A percentile compares a stretch with the other conserved stretches of the same genome.
These are phyloP conservation scores for Phytophthora boehmeriae DNA, from an alignment of 352 stramenopile genomes.

Conservation along the genomic window DNA sequence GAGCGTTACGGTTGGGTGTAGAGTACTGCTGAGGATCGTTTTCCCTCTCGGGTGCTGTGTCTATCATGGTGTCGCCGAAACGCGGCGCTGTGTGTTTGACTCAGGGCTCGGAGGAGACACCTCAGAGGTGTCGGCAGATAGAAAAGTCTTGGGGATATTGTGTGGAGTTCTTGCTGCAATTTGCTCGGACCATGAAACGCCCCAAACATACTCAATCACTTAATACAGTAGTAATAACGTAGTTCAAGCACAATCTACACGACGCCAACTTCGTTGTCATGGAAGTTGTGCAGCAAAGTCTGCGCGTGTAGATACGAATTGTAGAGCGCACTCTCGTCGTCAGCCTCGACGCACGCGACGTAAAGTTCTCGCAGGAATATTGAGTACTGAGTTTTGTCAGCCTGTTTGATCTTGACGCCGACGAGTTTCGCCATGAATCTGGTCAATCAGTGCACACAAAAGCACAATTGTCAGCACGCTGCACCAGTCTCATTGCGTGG, in stretches of 20 bases:
- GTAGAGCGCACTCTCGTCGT: constrained; percentile 43
- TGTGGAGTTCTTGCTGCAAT: constrained; percentile 83
- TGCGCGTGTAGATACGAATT: constrained; percentile 45
- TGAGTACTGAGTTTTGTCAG: constrained; percentile 32
- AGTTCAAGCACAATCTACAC: neutral
- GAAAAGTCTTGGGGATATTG: constrained; percentile 56
- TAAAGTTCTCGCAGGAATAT: constrained; percentile 48
- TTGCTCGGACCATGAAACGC: constrained; percentile 80
- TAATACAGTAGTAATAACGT: neutral
- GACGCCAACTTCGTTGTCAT: neutral
- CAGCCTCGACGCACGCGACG: constrained; percentile 40
- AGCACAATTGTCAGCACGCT: neutral
- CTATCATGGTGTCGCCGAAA: constrained; percentile 34
- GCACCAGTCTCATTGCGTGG: neutral
- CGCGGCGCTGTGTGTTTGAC: constrained; percentile 22
- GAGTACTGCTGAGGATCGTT: constrained; percentile 25
- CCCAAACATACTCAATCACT: constrained; percentile 43
- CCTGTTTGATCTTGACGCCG: constrained; percentile 34
- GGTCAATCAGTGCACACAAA: constrained; percentile 3
- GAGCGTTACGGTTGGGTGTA: constrained; percentile 30
- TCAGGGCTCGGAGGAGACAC: constrained; percentile 6
- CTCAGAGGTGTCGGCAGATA: constrained; percentile 51
- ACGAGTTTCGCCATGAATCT: constrained; percentile 53
- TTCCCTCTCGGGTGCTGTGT: constrained; percentile 8
- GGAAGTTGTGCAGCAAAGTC: constrained; percentile 32